Conservation (phyloP, 108 stramenopile genomes). For the Cyclostephanos tholiformis region DNA sequence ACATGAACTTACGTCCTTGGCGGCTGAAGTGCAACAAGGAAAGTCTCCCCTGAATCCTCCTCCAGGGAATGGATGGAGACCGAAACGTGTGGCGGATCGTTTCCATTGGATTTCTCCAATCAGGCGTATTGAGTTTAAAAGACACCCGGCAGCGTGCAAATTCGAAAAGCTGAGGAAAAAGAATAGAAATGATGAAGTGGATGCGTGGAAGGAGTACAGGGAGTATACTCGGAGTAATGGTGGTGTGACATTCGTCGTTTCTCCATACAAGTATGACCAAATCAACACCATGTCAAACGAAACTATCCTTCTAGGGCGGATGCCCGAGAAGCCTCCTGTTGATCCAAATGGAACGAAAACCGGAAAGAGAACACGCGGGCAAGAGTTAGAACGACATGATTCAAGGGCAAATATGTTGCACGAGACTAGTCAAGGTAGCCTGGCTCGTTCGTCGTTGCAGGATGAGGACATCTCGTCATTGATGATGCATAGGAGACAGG, state of each 20-base stretch:
- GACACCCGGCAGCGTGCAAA: not conserved
- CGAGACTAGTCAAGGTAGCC: not conserved
- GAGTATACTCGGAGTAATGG: too few relatives aligned
- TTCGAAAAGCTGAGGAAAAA: constrained; percentile 15
- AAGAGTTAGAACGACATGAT: not conserved
- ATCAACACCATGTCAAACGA: too few relatives aligned
- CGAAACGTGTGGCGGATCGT: not conserved
- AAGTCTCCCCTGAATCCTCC: not conserved
- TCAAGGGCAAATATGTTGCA: not conserved
- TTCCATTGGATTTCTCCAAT: constrained; percentile 5
- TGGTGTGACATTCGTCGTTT: too few relatives aligned
- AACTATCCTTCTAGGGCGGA: too few relatives aligned
- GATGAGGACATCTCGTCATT: too few relatives aligned
- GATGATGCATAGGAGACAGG: too few relatives aligned
- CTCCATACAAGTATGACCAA: too few relatives aligned
- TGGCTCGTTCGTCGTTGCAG: too few relatives aligned
- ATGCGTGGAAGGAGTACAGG: constrained; percentile 10
- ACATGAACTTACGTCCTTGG: too few relatives aligned
- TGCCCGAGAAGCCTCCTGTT: not conserved
- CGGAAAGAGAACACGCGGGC: too few relatives aligned
- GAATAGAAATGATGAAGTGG: not conserved
- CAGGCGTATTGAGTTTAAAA: not conserved
- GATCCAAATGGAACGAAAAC: too few relatives aligned
- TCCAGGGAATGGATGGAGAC: not conserved
- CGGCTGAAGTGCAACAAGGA: not conserved